phyloP scores from a whole-genome alignment of 2,329 filamentous ascomycete species.

The Alternaria dauci region DNA sequence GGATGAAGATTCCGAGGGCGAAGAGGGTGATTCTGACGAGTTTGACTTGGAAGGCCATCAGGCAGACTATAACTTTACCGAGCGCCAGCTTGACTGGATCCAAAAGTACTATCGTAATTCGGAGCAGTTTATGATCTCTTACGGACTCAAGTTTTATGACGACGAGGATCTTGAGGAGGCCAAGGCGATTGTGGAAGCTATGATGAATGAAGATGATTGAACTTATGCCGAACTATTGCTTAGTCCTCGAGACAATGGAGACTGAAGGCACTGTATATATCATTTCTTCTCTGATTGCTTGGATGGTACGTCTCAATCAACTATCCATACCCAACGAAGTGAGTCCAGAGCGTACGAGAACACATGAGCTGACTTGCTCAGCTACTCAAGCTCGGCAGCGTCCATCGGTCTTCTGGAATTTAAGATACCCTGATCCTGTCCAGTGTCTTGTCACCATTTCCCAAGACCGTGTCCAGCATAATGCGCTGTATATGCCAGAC shows the following conservation, averaged over 20 bases:
- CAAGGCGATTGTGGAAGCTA: constrained; percentile 11
- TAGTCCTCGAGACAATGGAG: not conserved
- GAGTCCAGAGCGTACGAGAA: not conserved
- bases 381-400: too few relatives aligned
- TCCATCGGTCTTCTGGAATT: too few relatives aligned
- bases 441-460: too few relatives aligned
- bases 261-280: not conserved
- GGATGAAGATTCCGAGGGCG: not conserved
- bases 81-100: constrained; percentile 17
- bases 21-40: constrained; percentile 10
- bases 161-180: constrained; percentile 24
- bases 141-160: constrained; percentile 26
- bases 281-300: not conserved
- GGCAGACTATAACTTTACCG: constrained; percentile 19
- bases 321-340: not conserved
- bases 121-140: constrained; percentile 20
- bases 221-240: not conserved
- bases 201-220: constrained; percentile 11
- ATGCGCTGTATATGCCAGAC: too few relatives aligned
- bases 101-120: constrained; percentile 20
- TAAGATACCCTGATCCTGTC: too few relatives aligned
- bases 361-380: too few relatives aligned
- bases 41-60: constrained; percentile 12
- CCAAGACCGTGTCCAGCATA: too few relatives aligned
- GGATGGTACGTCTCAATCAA: not conserved